These are phyloP conservation scores for Articulospora tetracladia DNA, from an alignment of 495 filamentous ascomycete genomes.

Conservation along the genomic window DNA sequence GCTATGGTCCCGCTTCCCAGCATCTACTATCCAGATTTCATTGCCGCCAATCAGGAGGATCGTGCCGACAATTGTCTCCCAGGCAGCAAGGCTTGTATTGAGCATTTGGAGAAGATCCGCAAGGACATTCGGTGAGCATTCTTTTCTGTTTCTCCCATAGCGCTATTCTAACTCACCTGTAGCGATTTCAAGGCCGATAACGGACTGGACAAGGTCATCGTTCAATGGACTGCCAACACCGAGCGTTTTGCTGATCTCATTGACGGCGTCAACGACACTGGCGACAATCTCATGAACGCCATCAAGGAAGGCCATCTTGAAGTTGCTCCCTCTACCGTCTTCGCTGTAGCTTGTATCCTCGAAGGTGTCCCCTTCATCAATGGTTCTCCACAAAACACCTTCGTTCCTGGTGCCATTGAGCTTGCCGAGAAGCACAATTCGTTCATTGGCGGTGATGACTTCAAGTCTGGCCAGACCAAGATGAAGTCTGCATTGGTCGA, in stretches of 20 bases:
- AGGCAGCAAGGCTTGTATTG: slow-evolving; percentile 77
- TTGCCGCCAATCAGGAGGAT: slow-evolving; percentile 96
- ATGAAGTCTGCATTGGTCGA: slow-evolving; percentile 99
- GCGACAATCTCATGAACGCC: slow-evolving; percentile 84
- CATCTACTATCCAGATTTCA: slow-evolving; percentile 99
- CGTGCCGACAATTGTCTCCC: slow-evolving; percentile 88
- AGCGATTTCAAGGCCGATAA: slow-evolving; percentile 86
- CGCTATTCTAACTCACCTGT: slow-evolving; percentile 30
- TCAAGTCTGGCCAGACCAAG: slow-evolving; percentile 99
- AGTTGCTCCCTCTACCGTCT: slow-evolving; percentile 90
- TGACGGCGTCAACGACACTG: slow-evolving; percentile 90
- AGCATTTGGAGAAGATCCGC: slow-evolving; percentile 90
- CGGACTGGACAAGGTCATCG: slow-evolving; percentile 89
- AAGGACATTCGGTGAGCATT: slow-evolving; percentile 80
- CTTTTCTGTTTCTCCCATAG: not conserved
- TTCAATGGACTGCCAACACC: slow-evolving; percentile 99
- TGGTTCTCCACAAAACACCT: slow-evolving; percentile 98
- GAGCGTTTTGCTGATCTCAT: slow-evolving; percentile 92
- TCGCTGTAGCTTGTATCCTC: slow-evolving; percentile 89
- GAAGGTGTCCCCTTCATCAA: slow-evolving; percentile 97
- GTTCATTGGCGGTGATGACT: slow-evolving; percentile 98
- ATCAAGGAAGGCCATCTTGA: slow-evolving; percentile 85
- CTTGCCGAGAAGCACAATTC: slow-evolving; percentile 83
- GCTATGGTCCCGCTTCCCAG: slow-evolving; percentile 85
- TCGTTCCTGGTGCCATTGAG: slow-evolving; percentile 87